Evolutionary conservation across 2,329 filamentous ascomycete species (phyloP).

Genomic region (Epichloe bromicola): DNA sequence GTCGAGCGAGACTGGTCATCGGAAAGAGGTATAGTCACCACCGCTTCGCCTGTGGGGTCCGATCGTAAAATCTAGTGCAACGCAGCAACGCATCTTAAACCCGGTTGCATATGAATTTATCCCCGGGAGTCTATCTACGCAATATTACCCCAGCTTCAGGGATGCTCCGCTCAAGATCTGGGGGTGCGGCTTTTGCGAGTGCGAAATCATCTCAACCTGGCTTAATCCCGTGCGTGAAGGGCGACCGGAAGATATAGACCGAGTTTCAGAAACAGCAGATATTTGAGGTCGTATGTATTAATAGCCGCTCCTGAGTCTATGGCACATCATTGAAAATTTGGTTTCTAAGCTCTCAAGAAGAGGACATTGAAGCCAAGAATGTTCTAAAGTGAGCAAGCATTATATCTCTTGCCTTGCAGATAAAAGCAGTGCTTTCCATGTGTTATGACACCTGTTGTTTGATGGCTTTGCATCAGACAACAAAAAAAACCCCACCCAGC

Average conservation of each 20-base stretch:
- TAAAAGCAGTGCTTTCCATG: no score
- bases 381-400: not conserved
- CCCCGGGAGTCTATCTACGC: slow-evolving; percentile 17
- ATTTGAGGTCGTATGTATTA: not conserved
- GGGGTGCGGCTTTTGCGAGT: not conserved
- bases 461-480: no score
- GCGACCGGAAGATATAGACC: not conserved
- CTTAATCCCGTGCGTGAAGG: not conserved
- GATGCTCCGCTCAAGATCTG: not conserved
- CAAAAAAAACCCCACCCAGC: no score
- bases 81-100: slow-evolving; percentile 40
- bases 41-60: slow-evolving; percentile 2
- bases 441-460: no score
- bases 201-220: not conserved
- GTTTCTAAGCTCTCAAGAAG: not conserved
- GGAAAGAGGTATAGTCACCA: slow-evolving; percentile 33
- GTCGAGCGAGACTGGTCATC: slow-evolving; percentile 22
- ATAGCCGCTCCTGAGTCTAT: not conserved
- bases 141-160: not conserved
- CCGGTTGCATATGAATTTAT: slow-evolving; percentile 43
- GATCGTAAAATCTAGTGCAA: slow-evolving; percentile 27
- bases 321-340: not conserved
- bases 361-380: not conserved
- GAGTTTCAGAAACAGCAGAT: not conserved
- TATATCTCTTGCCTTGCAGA: no score